Base-by-base conservation (phyloP, 2,329 filamentous ascomycete species). In the Bertia moriformis region DNA sequence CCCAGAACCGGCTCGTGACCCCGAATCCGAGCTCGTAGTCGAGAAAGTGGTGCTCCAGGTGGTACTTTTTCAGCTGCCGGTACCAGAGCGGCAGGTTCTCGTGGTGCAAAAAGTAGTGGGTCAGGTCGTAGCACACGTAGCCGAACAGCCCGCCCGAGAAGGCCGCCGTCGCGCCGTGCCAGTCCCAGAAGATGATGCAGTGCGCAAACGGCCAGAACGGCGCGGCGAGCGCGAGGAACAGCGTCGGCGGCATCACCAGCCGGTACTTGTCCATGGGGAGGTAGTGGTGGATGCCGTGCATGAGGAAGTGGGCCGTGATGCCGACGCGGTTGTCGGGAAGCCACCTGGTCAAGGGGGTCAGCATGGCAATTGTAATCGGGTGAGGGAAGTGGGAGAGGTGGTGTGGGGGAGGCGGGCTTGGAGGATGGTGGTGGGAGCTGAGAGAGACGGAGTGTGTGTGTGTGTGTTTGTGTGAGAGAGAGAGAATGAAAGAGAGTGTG, bases 261-360 rank as follows among this genome's bases (percentile, higher is more conserved):
- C 91, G 80, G 52, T 94, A 89, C 54, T 81, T 89, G 65, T 98
- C 91, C 91, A 98, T 96, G n/a, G 91, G 91, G 3, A 98, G 73
- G 60, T 96, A 98, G 61, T 98, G 91, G 55, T 98, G 91, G 45
- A 98, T 85, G 46, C 91, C 91, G 51, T 98, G 91, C 18, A 98
- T 82, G 32, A 95, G 63, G 62, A 98, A 98, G 58, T 98, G 91
- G 15, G 81, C 49, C 0, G 86, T 93, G 43, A 98, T 67, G 46
- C 73, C 81, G 14, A 84, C 79, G 40, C 86, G 73, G 57, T 96
- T 93, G 56, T 98, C 85, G 1, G 91, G 91, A 10, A 98, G 79
- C 53, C 78, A 86, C 37, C 85, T 93, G 45, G 17, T 40, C 14
- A 33, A 10, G 7, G 14, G 40, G 3, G 37, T 53, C 46, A 55